These are phyloP conservation scores for Artemisia argyi DNA, from an alignment of 129 eudicot genomes.

Conservation along the genomic window DNA sequence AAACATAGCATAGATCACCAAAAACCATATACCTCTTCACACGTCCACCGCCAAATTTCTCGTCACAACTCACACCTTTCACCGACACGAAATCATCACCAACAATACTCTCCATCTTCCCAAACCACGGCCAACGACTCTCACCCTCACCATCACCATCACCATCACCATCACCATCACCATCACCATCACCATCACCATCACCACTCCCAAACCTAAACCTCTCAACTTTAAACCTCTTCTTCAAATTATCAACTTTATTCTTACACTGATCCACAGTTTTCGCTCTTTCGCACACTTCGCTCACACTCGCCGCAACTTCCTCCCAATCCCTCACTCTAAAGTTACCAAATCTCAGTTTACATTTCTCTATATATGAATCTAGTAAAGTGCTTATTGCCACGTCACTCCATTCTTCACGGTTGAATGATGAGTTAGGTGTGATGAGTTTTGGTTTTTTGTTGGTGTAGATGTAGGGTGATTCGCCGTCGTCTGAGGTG, in stretches of 20 bases:
- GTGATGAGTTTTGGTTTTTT: constrained; percentile 40
- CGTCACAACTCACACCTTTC: constrained; percentile 8
- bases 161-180: too few relatives aligned
- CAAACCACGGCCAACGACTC: constrained; percentile 97
- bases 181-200: too few relatives aligned
- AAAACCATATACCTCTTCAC: too few relatives aligned
- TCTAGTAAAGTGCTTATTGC: constrained; percentile 80
- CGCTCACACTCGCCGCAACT: constrained; percentile 75
- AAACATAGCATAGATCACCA: too few relatives aligned
- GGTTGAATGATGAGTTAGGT: constrained; percentile 4
- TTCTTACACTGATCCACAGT: constrained; percentile 95
- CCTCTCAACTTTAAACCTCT: constrained; percentile 86
- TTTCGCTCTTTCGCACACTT: constrained; percentile 85
- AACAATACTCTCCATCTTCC: constrained; percentile 88
- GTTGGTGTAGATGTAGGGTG: neutral
- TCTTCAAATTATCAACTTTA: constrained; percentile 96
- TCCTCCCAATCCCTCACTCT: constrained; percentile 98
- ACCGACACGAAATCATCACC: constrained; percentile 49
- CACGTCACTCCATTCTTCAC: constrained; percentile 93
- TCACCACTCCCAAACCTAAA: constrained; percentile 63
- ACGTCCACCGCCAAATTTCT: too few relatives aligned
- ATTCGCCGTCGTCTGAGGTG: constrained; percentile 47
- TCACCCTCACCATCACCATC: constrained; percentile 52
- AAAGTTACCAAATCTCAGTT: constrained; percentile 71
- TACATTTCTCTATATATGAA: constrained; percentile 76